Conservation (phyloP, 2,329 filamentous ascomycete species). For the Lomentospora prolificans region DNA sequence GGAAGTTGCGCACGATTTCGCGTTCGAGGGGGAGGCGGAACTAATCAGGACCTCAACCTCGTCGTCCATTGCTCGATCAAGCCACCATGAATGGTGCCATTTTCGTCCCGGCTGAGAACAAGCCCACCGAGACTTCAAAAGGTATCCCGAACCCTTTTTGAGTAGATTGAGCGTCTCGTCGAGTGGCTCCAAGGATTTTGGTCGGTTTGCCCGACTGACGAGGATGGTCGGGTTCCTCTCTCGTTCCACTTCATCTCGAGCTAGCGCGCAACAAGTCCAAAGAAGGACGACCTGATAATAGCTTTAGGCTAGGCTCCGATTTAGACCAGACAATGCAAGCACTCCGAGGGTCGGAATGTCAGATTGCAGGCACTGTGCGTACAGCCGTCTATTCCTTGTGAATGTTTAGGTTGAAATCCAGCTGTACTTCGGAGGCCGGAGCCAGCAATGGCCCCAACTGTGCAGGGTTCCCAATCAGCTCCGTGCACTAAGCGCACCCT, state of each 20-base stretch:
- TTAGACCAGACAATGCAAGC: background rate
- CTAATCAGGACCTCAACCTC: too few relatives aligned
- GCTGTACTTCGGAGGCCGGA: background rate
- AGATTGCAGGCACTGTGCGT: background rate
- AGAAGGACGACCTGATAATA: too few relatives aligned
- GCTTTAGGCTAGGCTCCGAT: too few relatives aligned
- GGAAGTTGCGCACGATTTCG: too few relatives aligned
- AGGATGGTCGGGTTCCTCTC: background rate
- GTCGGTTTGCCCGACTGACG: background rate
- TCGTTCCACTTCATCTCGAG: too few relatives aligned
- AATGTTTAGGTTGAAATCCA: too few relatives aligned
- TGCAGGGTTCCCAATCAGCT: background rate
- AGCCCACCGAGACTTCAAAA: background rate
- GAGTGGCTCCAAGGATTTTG: background rate
- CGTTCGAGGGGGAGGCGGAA: too few relatives aligned
- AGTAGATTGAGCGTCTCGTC: background rate
- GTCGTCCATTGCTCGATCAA: too few relatives aligned
- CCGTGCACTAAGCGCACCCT: slow-evolving; percentile 1
- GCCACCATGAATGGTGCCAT: background rate
- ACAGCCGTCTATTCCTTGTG: too few relatives aligned
- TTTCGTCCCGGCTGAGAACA: background rate
- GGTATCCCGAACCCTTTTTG: background rate
- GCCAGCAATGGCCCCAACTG: background rate
- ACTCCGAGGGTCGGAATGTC: background rate
- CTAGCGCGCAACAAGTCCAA: too few relatives aligned